A percentile compares a stretch with the other conserved stretches of the same genome.
phyloP scores from a whole-genome alignment of 2,329 filamentous ascomycete genomes.

The Alternaria burnsii region DNA sequence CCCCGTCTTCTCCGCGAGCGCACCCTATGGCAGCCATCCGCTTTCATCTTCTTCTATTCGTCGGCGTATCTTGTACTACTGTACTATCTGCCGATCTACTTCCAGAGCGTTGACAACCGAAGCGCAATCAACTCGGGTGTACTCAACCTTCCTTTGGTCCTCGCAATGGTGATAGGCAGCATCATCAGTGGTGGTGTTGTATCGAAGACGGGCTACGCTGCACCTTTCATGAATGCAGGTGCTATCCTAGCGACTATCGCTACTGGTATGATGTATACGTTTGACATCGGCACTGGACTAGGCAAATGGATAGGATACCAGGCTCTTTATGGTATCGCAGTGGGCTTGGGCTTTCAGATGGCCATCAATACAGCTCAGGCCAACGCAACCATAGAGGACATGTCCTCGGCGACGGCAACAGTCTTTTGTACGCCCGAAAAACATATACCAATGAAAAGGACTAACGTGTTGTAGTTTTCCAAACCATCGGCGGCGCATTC shows the following conservation, averaged over 20 bases:
- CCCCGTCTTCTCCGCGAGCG: slow-evolving; percentile 52
- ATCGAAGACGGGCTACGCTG: slow-evolving; percentile 45
- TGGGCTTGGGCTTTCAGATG: slow-evolving; percentile 34
- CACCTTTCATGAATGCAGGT: slow-evolving; percentile 44
- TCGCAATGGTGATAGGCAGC: slow-evolving; percentile 37
- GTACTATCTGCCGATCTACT: slow-evolving; percentile 61
- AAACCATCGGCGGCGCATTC: slow-evolving; percentile 53
- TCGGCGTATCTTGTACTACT: slow-evolving; percentile 51
- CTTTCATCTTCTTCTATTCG: slow-evolving; percentile 49
- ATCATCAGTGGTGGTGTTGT: slow-evolving; percentile 7
- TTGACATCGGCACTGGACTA: slow-evolving; percentile 46
- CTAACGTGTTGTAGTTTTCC: slow-evolving; percentile 38
- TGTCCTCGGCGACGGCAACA: slow-evolving; percentile 46
- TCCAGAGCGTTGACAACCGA: slow-evolving; percentile 54
- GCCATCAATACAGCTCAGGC: slow-evolving; percentile 51
- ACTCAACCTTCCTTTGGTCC: slow-evolving; percentile 53
- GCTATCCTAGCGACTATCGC: slow-evolving; percentile 43
- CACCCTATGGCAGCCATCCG: slow-evolving; percentile 42
- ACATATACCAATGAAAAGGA: neutral
- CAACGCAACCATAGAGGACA: slow-evolving; percentile 40
- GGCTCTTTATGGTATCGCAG: slow-evolving; percentile 52
- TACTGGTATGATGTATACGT: slow-evolving; percentile 55
- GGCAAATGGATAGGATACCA: slow-evolving; percentile 59
- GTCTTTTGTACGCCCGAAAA: slow-evolving; percentile 36
- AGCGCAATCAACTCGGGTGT: slow-evolving; percentile 53